Percentiles rank a stretch among this genome's conserved stretches.
Conservation (phyloP, 2,329 filamentous ascomycete species). For the Colletotrichum filicis region DNA sequence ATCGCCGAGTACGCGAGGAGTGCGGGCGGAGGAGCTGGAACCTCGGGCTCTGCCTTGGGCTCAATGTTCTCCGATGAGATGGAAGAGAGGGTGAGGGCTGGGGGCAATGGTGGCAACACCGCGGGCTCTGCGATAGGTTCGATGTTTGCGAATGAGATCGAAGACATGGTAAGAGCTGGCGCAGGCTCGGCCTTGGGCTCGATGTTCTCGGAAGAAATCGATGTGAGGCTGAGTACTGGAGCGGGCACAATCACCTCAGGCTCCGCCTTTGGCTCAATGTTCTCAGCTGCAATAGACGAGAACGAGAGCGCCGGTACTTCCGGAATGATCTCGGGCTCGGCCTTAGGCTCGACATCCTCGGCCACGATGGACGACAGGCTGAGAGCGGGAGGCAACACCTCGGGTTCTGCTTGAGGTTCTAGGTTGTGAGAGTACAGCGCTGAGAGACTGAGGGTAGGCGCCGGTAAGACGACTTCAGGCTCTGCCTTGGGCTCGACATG, state of each 20-base stretch:
- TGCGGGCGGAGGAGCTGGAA: constrained; percentile 37
- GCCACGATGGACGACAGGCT: constrained; percentile 45
- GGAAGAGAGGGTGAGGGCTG: constrained; percentile 46
- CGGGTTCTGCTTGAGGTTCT: constrained; percentile 40
- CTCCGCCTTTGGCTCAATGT: constrained; percentile 48
- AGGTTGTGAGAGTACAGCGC: constrained; percentile 32
- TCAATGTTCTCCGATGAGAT: constrained; percentile 47
- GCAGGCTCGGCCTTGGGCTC: constrained; percentile 47
- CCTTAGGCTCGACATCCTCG: constrained; percentile 44
- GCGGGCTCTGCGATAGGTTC: constrained; percentile 54
- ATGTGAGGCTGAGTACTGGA: constrained; percentile 46
- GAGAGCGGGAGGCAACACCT: constrained; percentile 41
- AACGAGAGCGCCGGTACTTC: constrained; percentile 37
- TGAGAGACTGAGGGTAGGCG: constrained; percentile 35
- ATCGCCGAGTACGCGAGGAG: constrained; percentile 52
- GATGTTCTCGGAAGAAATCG: constrained; percentile 44
- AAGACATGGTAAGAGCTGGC: constrained; percentile 43
- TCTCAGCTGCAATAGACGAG: constrained; percentile 40
- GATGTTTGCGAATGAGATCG: constrained; percentile 50
- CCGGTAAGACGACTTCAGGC: constrained; percentile 37
- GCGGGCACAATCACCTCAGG: constrained; percentile 43
- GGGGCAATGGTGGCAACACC: constrained; percentile 42
- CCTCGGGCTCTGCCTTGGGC: constrained; percentile 44
- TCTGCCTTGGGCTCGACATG: constrained; percentile 49
- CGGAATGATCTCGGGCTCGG: constrained; percentile 37